These are phyloP conservation scores for Cornus kousa DNA, from an alignment of 148 eudicot genomes.

Conservation along the genomic window DNA sequence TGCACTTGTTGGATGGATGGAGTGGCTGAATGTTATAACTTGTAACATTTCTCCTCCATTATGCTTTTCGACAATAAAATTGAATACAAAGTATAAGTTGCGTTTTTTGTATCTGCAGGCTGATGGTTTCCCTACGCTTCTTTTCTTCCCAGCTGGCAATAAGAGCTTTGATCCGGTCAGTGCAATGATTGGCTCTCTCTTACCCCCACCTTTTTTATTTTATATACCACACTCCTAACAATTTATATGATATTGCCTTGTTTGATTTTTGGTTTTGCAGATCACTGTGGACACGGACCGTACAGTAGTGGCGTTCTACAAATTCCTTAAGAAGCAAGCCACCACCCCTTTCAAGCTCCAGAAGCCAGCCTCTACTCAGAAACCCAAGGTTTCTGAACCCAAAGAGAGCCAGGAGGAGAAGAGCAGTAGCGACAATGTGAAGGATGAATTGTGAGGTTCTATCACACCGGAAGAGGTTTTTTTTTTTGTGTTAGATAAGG, in stretches of 20 bases:
- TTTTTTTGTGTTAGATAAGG: neutral
- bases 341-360: conserved; percentile 64
- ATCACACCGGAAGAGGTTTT: neutral
- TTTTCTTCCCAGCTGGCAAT: conserved; percentile 89
- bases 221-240: neutral
- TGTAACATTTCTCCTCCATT: too few species aligned
- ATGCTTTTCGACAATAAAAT: too few species aligned
- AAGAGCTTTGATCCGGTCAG: conserved; percentile 88
- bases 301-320: conserved; percentile 63
- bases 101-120: conserved; percentile 23
- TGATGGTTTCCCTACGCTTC: conserved; percentile 58
- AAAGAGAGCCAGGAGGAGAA: conserved; percentile 20
- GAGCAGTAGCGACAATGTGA: conserved; percentile 16
- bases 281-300: conserved; percentile 55
- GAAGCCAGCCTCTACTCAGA: conserved; percentile 35
- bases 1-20: neutral
- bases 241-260: neutral
- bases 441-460: conserved; percentile 34
- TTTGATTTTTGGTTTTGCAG: conserved; percentile 29
- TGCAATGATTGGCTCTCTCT: neutral
- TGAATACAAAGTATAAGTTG: neutral
- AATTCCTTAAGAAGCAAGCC: conserved; percentile 77
- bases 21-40: neutral
- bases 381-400: conserved; percentile 16
- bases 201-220: neutral